Evolutionary conservation across 345 rosid genomes (phyloP), one percentile per base, ranked within the genome.

Genomic region (Anastatica hierochuntica): DNA sequence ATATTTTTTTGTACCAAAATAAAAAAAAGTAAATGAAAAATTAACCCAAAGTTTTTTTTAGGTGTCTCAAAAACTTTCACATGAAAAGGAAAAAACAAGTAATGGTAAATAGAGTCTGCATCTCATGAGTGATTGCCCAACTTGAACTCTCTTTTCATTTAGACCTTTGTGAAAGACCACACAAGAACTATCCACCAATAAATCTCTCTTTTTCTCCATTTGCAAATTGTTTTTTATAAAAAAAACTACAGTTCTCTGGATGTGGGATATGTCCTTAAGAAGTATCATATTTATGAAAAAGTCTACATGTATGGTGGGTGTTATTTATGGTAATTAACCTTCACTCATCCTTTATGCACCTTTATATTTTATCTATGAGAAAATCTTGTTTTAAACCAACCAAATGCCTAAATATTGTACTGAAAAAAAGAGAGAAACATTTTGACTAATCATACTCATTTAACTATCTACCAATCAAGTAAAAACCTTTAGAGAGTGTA

Each of bases 121-220:
- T 53, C 72, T 53, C 71, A 67, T 67, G 71, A 60, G 66, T 67
- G 56, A 53, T 53, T 67, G 56, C 61, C 55, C 55, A 66, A 66
- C 60, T 66, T 58, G 60, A 66, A 45, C 66, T 29, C 56, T 66
- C 65, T 51, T 66, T 58, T 58, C 59, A 57, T 44, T 51, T 56
- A 55, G 50, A 56, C 63, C 45, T 66, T 58, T 66, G 60, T 66
- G 64, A 43, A 66, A 66, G 64, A 58, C 59, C 48, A 58, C 70
- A 66, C 64, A 66, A 50, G 54, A 66, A 43, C 27, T 44, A 58
- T 29, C n/a, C n/a, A 47, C 31, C 36, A 31, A 31, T 31, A 31
- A 58, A 36, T n/a, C 10, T 30, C 14, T 10, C 34, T 23, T 35
- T 37, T 26, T 26, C 10, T 9, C 1, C n/a, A 3, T 31, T 31